phyloP scores from a whole-genome alignment of 306 rosid species.

The Purshia tridentata region DNA sequence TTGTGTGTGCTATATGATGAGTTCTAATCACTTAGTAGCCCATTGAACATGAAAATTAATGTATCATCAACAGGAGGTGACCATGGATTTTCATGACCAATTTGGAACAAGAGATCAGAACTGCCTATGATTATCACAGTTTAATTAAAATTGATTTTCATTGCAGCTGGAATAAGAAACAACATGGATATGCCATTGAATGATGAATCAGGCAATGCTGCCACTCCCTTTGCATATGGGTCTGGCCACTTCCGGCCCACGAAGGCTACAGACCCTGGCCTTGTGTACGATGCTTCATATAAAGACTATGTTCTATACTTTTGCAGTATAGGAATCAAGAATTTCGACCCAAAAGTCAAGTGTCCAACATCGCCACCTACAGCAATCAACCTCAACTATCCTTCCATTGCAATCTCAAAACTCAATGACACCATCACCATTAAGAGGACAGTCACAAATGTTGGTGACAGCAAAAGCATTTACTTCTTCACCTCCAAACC shows the following conservation, averaged over 20 bases:
- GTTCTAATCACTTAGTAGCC: no score
- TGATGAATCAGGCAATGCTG: slow-evolving; percentile 53
- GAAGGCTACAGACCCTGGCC: slow-evolving; percentile 77
- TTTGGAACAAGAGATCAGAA: no score
- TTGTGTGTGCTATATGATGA: not conserved
- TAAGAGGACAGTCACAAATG: slow-evolving; percentile 74
- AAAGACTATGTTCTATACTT: slow-evolving; percentile 63
- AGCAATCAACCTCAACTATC: slow-evolving; percentile 67
- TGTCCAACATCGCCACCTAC: slow-evolving; percentile 49
- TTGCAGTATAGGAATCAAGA: slow-evolving; percentile 43
- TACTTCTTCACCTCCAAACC: slow-evolving; percentile 57
- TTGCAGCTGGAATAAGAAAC: slow-evolving; percentile 58
- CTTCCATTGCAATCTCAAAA: slow-evolving; percentile 66
- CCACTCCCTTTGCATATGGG: slow-evolving; percentile 79
- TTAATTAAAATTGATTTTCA: not conserved
- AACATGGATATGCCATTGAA: slow-evolving; percentile 55
- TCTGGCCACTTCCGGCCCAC: slow-evolving; percentile 78
- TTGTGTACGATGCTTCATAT: slow-evolving; percentile 77
- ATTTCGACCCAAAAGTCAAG: slow-evolving; percentile 26
- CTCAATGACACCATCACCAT: slow-evolving; percentile 43
- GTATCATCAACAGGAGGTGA: no score
- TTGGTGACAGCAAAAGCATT: slow-evolving; percentile 46
- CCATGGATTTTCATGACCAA: no score
- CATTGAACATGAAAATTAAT: no score
- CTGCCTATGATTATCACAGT: no score